Base-by-base conservation (phyloP, 2,329 filamentous ascomycete genomes). In the Penicillium sp. region DNA sequence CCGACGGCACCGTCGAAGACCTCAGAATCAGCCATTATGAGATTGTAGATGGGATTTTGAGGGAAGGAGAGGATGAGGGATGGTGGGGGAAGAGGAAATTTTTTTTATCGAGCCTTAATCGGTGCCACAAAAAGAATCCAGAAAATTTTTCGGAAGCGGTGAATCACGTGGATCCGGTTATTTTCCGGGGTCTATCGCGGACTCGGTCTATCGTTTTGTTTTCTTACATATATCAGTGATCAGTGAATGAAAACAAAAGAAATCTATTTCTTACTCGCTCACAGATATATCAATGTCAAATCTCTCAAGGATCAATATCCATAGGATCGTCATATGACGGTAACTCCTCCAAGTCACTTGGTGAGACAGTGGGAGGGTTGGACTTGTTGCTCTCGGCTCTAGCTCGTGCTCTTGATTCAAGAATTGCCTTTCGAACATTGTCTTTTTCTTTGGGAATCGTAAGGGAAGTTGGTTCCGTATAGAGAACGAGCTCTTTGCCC, bases 1-100 rank as follows among this genome's bases (percentile, higher is more conserved):
- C 93, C 93, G 80, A 97, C 89, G 84, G 93, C 93, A 88, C 93
- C 93, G 76, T 99, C 93, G 77, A 97, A 99, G 70, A 95, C 86
- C 58, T 54, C 54, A 59, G 56, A 54, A 41, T 61, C 59, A 49
- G 59, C 58, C 59, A 61, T 61, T 61, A 41, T 61, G 58, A 58
- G 37, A 33, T 49, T 57, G 39, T 37, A 55, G 53, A 49, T 52
- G 46, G 49, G 47, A 55, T 52, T 56, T 53, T 35, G 41, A 49
- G 54, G 41, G 49, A 55, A 56, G 50, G 22, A 50, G 57, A 49
- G 50, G 46, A 58, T 50, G 51, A 57, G 54, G 50, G 52, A 56
- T 58, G 52, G 58, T 59, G 58, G 58, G 58, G 52, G 46, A 54
- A 51, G 52, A 57, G 54, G 58, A 60, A 60, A 50, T 55, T 60